Evolutionary conservation across 805 yeast genomes (phyloP).

Genomic region (Candida boidinii): DNA sequence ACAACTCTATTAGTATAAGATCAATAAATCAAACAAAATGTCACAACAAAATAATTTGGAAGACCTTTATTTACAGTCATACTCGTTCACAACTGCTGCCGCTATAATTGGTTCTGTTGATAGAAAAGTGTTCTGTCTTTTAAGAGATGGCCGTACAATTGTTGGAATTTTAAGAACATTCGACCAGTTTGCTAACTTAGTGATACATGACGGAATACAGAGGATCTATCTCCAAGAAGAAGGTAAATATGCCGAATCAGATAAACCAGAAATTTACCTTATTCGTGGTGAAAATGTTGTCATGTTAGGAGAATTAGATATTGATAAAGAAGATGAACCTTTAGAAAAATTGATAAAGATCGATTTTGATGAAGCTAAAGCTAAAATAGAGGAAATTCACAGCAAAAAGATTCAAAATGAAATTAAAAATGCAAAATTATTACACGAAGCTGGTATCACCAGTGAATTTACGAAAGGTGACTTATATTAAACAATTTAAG

Average conservation of each 20-base stretch:
- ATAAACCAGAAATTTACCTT: slow-evolving; percentile 64
- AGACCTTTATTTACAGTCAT: slow-evolving; percentile 67
- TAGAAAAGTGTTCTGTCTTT: slow-evolving; percentile 66
- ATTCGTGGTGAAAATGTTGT: slow-evolving; percentile 96
- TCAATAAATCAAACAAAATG: not conserved
- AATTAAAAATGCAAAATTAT: slow-evolving; percentile 9
- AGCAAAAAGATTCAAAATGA: slow-evolving; percentile 8
- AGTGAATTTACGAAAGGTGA: slow-evolving; percentile 3
- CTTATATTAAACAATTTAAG: no score
- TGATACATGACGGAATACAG: slow-evolving; percentile 84
- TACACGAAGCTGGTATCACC: slow-evolving; percentile 12
- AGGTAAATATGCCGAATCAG: slow-evolving; percentile 53
- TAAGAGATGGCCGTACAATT: slow-evolving; percentile 83
- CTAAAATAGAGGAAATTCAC: slow-evolving; percentile 17
- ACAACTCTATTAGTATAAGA: not conserved
- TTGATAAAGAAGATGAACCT: slow-evolving; percentile 73
- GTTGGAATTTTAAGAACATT: slow-evolving; percentile 90
- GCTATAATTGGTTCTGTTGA: slow-evolving; percentile 85
- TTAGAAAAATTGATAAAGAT: slow-evolving; percentile 47
- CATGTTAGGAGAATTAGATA: slow-evolving; percentile 87
- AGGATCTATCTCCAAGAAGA: slow-evolving; percentile 57
- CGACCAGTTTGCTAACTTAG: slow-evolving; percentile 91
- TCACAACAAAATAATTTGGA: slow-evolving; percentile 14
- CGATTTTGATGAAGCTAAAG: slow-evolving; percentile 54
- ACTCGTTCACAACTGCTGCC: slow-evolving; percentile 82